Conservation (phyloP, 768 basidiomycete species). For the Mycena belliarum region DNA sequence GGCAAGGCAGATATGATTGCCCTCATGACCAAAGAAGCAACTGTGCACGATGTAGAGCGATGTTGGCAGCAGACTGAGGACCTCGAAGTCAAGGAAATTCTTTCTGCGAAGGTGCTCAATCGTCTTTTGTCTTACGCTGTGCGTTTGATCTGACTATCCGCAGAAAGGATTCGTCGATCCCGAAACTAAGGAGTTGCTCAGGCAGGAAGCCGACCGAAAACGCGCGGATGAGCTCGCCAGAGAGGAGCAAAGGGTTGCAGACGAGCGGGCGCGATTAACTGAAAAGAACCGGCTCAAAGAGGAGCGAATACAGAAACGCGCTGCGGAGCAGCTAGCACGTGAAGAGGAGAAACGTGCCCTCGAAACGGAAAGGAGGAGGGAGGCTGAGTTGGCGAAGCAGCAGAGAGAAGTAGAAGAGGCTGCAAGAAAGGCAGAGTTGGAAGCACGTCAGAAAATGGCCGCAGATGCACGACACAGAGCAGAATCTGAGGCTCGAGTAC, state of each 20-base stretch:
- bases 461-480: constrained; percentile 16
- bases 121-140: background rate
- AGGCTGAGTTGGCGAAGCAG: constrained; percentile 8
- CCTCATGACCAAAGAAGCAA: constrained; percentile 38
- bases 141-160: background rate
- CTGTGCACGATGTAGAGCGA: constrained; percentile 38
- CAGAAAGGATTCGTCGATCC: constrained; percentile 39
- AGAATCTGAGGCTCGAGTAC: constrained; percentile 11
- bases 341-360: constrained; percentile 14
- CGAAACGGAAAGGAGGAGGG: constrained; percentile 9
- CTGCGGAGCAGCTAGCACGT: constrained; percentile 22
- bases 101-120: constrained; percentile 32
- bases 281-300: constrained; percentile 32
- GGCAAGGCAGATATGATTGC: constrained; percentile 30
- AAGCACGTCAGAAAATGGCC: constrained; percentile 13
- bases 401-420: constrained; percentile 18
- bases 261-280: constrained; percentile 31
- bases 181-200: constrained; percentile 26
- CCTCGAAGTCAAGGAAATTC: constrained; percentile 28
- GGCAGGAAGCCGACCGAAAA: constrained; percentile 25
- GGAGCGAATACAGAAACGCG: constrained; percentile 29
- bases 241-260: constrained; percentile 28
- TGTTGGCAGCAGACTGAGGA: constrained; percentile 31
- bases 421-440: constrained; percentile 10
- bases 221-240: constrained; percentile 30